These are phyloP conservation scores for Leccinum rimulosum DNA, from an alignment of 768 basidiomycete genomes.

Conservation along the genomic window DNA sequence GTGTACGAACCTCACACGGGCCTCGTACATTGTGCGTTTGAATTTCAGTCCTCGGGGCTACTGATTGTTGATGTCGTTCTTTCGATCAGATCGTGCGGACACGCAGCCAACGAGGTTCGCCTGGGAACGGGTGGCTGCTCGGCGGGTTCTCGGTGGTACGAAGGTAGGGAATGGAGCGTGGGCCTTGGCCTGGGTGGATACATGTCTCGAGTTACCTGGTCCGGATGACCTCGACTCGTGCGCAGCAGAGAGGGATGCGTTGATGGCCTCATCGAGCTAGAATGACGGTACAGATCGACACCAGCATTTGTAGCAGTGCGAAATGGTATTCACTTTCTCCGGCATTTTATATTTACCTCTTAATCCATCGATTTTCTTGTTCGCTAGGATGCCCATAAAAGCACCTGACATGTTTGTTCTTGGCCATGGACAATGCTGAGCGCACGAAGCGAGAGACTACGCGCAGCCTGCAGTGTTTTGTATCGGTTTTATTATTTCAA, in stretches of 20 bases:
- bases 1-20: slow-evolving; percentile 84
- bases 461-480: too few species aligned
- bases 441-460: too few species aligned
- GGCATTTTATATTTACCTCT: too few species aligned
- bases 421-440: too few species aligned
- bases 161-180: slow-evolving; percentile 79
- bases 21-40: slow-evolving; percentile 64
- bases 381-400: too few species aligned
- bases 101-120: slow-evolving; percentile 70
- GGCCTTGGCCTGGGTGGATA: slow-evolving; percentile 78
- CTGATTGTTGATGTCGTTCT: slow-evolving; percentile 4
- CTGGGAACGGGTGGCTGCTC: slow-evolving; percentile 58
- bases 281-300: not conserved
- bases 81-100: slow-evolving; percentile 60
- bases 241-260: slow-evolving; percentile 19
- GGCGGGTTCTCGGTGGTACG: slow-evolving; percentile 59
- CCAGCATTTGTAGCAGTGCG: not conserved
- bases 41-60: not conserved
- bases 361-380: too few species aligned
- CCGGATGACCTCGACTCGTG: slow-evolving; percentile 22
- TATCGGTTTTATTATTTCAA: too few species aligned
- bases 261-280: slow-evolving; percentile 17
- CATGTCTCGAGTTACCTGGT: slow-evolving; percentile 37
- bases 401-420: too few species aligned
- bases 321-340: too few species aligned